Evolutionary conservation across 2,329 filamentous ascomycete genomes (phyloP).

Genomic region (Endoconidiophora laricicola): DNA sequence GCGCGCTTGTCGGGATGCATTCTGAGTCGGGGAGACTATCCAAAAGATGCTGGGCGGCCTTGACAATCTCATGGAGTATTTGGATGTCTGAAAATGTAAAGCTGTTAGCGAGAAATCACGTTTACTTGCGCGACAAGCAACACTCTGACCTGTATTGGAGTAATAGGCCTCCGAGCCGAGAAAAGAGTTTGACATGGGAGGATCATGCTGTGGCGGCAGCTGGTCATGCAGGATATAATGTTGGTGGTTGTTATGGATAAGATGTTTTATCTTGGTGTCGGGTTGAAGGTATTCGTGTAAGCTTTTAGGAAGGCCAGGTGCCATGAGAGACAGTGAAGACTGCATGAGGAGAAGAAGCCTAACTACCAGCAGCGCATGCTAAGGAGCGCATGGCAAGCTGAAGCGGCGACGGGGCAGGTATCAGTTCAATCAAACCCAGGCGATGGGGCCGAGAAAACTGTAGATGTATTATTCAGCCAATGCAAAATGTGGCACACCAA

Average conservation of each 20-base stretch:
- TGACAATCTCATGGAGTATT: conserved; percentile 61
- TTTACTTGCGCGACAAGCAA: background rate
- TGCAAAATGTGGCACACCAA: background rate
- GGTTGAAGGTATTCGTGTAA: background rate
- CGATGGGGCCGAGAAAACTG: background rate
- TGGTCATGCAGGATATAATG: background rate
- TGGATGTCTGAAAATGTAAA: conserved; percentile 49
- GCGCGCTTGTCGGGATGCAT: conserved; percentile 53
- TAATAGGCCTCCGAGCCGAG: conserved; percentile 30
- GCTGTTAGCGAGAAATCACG: conserved; percentile 12
- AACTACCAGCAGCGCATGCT: conserved; percentile 12
- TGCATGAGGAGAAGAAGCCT: conserved; percentile 9
- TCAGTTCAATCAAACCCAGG: background rate
- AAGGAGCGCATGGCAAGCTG: conserved; percentile 12
- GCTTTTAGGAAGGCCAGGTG: conserved; percentile 6
- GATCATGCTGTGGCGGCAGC: conserved; percentile 6
- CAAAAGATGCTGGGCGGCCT: conserved; percentile 49
- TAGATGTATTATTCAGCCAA: too few relatives aligned
- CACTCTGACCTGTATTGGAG: conserved; percentile 39
- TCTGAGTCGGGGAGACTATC: conserved; percentile 40
- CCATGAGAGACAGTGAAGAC: conserved; percentile 10
- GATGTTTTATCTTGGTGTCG: background rate
- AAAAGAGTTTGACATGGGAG: conserved; percentile 14
- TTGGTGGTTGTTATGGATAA: background rate
- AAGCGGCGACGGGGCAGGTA: background rate